phyloP scores from a whole-genome alignment of 2,329 filamentous ascomycete genomes.

The Trichoderma sp. region DNA sequence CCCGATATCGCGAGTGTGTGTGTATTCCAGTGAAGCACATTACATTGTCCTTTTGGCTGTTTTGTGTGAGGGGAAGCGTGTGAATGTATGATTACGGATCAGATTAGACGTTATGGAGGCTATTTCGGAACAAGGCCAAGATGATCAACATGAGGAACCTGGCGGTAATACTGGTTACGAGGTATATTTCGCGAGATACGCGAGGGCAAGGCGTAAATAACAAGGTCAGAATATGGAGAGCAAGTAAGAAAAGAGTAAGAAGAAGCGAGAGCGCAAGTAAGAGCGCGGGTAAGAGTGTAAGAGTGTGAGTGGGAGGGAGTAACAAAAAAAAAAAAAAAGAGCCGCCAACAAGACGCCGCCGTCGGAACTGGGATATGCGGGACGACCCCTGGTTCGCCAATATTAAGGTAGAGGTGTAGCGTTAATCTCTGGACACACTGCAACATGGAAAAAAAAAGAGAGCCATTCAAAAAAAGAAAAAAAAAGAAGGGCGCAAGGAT shows the following conservation, averaged over 20 bases:
- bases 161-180: background rate
- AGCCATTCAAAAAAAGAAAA: background rate
- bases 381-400: background rate
- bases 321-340: background rate
- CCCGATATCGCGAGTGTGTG: background rate
- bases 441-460: background rate
- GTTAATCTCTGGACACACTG: background rate
- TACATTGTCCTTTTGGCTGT: background rate
- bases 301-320: background rate
- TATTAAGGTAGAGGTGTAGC: background rate
- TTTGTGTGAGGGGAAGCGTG: background rate
- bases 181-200: background rate
- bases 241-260: background rate
- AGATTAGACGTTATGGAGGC: background rate
- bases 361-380: constrained; percentile 11
- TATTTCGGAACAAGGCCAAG: background rate
- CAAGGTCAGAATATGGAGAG: background rate
- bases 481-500: background rate
- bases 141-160: background rate
- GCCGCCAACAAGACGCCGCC: constrained; percentile 12
- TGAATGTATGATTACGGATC: background rate
- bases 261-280: background rate
- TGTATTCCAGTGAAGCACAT: background rate
- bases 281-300: background rate
- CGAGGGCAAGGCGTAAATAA: background rate